phyloP scores from a whole-genome alignment of 805 yeast genomes.

The Wickerhamiella lipophila region DNA sequence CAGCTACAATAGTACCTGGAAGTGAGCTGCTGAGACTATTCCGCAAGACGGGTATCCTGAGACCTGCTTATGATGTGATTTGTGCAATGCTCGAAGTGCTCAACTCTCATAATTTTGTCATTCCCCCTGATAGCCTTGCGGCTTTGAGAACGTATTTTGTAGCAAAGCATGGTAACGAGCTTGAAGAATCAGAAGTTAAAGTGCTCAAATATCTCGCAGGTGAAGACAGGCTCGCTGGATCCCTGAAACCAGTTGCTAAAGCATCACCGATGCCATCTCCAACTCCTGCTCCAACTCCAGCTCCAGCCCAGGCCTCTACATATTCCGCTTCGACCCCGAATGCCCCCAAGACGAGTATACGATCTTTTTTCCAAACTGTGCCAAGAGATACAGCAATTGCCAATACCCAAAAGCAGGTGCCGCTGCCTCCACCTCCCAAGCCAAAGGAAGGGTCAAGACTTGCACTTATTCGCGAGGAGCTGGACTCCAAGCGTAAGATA shows the following conservation, averaged over 20 bases:
- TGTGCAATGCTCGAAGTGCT: background rate
- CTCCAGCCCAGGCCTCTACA: background rate
- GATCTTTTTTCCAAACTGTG: background rate
- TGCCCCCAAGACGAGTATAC: background rate
- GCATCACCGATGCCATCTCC: background rate
- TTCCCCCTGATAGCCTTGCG: background rate
- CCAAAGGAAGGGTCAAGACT: background rate
- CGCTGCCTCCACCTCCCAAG: constrained; percentile 1
- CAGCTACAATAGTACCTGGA: background rate
- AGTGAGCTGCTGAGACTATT: background rate
- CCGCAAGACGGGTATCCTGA: background rate
- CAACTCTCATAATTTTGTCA: background rate
- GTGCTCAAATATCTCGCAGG: background rate
- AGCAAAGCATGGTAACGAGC: background rate
- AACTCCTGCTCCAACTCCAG: background rate
- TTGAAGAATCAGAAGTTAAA: background rate
- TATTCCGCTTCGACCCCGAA: background rate
- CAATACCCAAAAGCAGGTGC: constrained; percentile 1
- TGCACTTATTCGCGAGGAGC: constrained; percentile 2
- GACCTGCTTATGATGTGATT: background rate
- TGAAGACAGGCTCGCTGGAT: background rate
- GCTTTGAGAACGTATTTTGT: background rate
- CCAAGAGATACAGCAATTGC: constrained; percentile 5
- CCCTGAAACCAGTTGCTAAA: no score
- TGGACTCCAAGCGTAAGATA: background rate